Evolutionary conservation across 345 rosid genomes (phyloP).

Genomic region (Linum lewisii): DNA sequence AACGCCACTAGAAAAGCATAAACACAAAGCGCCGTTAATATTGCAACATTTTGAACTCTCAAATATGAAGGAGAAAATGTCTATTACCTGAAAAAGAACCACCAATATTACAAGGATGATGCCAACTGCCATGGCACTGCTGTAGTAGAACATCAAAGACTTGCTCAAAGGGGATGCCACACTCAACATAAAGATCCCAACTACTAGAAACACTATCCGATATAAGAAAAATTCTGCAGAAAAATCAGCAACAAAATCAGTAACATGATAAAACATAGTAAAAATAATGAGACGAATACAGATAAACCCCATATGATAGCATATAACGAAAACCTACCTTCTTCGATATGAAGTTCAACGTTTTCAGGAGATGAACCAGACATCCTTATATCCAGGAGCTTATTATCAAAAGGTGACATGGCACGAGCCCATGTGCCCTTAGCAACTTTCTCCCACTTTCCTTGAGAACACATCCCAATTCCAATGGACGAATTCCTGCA

Average conservation of each 20-base stretch:
- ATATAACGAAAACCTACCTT: constrained; percentile 52
- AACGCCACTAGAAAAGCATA: background rate
- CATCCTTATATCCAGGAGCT: constrained; percentile 57
- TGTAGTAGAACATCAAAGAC: constrained; percentile 73
- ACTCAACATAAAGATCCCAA: constrained; percentile 52
- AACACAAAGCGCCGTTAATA: background rate
- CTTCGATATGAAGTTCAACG: constrained; percentile 48
- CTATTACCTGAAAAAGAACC: constrained; percentile 77
- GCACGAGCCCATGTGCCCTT: constrained; percentile 67
- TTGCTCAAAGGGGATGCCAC: constrained; percentile 61
- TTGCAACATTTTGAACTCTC: background rate
- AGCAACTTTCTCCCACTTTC: constrained; percentile 66
- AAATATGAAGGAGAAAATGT: background rate
- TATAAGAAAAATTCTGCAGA: constrained; percentile 51
- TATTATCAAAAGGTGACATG: constrained; percentile 87
- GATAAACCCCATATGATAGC: background rate
- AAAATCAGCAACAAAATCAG: constrained; percentile 13
- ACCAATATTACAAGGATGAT: constrained; percentile 74
- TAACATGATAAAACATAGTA: constrained; percentile 2
- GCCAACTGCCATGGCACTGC: constrained; percentile 90
- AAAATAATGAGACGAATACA: background rate
- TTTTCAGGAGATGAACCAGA: constrained; percentile 31
- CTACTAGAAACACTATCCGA: constrained; percentile 51
- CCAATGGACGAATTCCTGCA: constrained; percentile 72
- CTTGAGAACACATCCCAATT: constrained; percentile 65